Base-by-base conservation (phyloP, 2,329 filamentous ascomycete species). In the Leptographium galeiforme region DNA sequence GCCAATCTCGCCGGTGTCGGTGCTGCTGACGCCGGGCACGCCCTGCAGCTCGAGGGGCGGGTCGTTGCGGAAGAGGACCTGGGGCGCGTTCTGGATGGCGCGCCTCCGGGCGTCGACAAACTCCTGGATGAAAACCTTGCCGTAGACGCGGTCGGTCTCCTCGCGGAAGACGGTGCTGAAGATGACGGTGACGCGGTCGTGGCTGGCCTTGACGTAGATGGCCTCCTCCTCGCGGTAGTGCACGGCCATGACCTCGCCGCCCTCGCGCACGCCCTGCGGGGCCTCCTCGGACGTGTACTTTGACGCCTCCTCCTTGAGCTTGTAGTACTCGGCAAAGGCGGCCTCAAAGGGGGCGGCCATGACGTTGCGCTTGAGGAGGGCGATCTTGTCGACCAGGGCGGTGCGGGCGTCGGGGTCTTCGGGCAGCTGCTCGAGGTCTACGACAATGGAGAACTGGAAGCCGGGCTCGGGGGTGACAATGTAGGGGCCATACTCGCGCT, bases 311-410 rank as follows among this genome's bases (percentile, higher is more conserved):
- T 95, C 89, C 61, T 85, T 83, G 58, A 98, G 72, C 59, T 82
- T 78, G 64, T 90, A 86, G 70, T 96, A 88, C 68, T 96, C 89
- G 63, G 94, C 81, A 67, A 97, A 98, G 25, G 94, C 93, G 65
- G 90, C 86, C 73, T 98, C 93, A 69, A 98, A 98, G 1, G 94
- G 93, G 50, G 93, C 91, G 57, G 93, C 94, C 93, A 98, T 97
- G 61, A 88, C 89, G 68, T 99, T 97, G 64, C 94, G 89, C 77
- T 97, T 98, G 63, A 99, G 72, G 59, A 98, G 76, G 56, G 90
- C 87, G 64, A 97, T 84, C 65, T 90, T 85, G 69, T 81, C 82
- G 61, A 96, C 82, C 57, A 99, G 75, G 57, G 89, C 90, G 63
- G 95, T 89, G 61, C 84, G 83, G 59, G 82, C 87, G 68, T 96